These are phyloP conservation scores for Ehretia macrophylla DNA, from an alignment of 257 asterid genomes.

Conservation along the genomic window DNA sequence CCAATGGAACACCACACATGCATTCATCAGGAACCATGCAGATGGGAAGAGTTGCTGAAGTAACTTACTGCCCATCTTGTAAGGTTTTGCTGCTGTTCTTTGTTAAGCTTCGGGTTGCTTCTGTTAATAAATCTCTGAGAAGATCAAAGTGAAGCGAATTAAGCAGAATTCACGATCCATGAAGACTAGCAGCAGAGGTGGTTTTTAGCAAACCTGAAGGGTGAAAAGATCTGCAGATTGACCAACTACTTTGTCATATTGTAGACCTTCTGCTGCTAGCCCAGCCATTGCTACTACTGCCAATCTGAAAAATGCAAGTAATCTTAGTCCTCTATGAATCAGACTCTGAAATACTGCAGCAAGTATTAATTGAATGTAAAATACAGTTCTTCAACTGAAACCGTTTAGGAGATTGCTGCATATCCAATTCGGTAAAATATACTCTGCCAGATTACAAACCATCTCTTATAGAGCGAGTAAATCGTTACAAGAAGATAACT, in stretches of 20 bases:
- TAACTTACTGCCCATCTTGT: slow-evolving; percentile 97
- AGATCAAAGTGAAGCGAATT: slow-evolving; percentile 10
- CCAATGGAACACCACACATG: too few relatives aligned
- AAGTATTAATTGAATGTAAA: too few relatives aligned
- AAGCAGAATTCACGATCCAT: neutral
- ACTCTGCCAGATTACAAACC: too few relatives aligned
- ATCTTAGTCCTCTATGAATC: neutral
- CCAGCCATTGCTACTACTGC: slow-evolving; percentile 98
- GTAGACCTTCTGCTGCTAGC: slow-evolving; percentile 90
- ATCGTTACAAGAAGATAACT: too few relatives aligned
- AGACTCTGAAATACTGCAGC: too few relatives aligned
- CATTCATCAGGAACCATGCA: too few relatives aligned
- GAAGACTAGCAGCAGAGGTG: neutral
- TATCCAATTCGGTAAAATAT: too few relatives aligned
- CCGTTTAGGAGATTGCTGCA: too few relatives aligned
- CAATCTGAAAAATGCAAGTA: slow-evolving; percentile 39
- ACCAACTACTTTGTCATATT: slow-evolving; percentile 86
- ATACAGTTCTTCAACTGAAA: too few relatives aligned
- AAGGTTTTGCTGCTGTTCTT: slow-evolving; percentile 93
- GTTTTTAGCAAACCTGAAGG: slow-evolving; percentile 62
- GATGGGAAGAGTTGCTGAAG: neutral
- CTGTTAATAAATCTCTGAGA: slow-evolving; percentile 86
- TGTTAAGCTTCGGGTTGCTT: slow-evolving; percentile 78
- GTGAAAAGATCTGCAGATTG: slow-evolving; percentile 93
- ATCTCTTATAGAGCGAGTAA: too few relatives aligned